Evolutionary conservation across 1,284 basidiomycete species (phyloP).

Genomic region (Apiotrichum porosum): DNA sequence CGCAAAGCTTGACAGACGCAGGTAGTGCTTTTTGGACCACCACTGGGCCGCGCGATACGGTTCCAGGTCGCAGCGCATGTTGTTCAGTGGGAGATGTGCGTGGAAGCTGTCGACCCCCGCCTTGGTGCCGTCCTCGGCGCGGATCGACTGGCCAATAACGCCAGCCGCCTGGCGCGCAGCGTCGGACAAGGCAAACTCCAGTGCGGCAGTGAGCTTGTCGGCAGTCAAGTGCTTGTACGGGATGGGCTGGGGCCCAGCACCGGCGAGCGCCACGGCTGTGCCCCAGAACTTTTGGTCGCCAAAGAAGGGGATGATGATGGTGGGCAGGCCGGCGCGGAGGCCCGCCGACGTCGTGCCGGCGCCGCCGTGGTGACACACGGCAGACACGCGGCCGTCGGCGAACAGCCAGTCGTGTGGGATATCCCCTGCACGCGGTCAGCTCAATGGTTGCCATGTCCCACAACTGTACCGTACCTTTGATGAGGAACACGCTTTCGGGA

Average conservation of each 20-base stretch:
- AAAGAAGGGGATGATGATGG: constrained; percentile 65
- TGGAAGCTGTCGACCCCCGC: constrained; percentile 58
- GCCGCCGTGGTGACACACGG: constrained; percentile 64
- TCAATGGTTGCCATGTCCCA: neutral
- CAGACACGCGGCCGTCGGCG: constrained; percentile 54
- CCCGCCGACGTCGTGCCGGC: constrained; percentile 64
- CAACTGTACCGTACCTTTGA: constrained; percentile 48
- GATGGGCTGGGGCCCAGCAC: constrained; percentile 61
- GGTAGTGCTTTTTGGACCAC: constrained; percentile 56
- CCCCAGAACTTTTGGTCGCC: constrained; percentile 61
- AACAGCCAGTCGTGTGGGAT: constrained; percentile 71
- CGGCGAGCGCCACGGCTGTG: constrained; percentile 59
- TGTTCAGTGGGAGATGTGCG: constrained; percentile 57
- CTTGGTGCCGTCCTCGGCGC: constrained; percentile 55
- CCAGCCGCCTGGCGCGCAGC: constrained; percentile 54
- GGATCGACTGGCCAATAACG: constrained; percentile 55
- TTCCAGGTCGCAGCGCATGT: constrained; percentile 60
- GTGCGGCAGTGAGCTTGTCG: constrained; percentile 56
- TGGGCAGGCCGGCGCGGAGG: constrained; percentile 60
- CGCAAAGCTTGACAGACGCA: constrained; percentile 56
- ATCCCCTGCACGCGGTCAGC: constrained; percentile 35
- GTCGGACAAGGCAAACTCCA: constrained; percentile 54
- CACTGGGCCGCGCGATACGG: constrained; percentile 55
- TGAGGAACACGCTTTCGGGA: constrained; percentile 57
- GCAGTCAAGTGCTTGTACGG: constrained; percentile 55